These are phyloP conservation scores for Cutaneotrichosporon dermatis DNA, from an alignment of 1,284 basidiomycete genomes.

Conservation along the genomic window DNA sequence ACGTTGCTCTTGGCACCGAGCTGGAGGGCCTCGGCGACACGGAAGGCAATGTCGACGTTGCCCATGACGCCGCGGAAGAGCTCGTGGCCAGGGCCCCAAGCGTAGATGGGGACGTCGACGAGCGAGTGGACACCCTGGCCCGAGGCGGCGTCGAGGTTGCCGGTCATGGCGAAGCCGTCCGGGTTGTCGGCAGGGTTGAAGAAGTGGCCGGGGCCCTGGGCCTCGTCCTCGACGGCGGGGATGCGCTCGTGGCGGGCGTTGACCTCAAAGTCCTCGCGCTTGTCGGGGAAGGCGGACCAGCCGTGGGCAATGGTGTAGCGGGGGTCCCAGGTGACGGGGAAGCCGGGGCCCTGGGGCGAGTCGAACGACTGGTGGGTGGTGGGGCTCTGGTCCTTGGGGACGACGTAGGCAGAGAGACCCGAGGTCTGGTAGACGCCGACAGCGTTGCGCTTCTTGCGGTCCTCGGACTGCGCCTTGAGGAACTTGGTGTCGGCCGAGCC, in stretches of 20 bases:
- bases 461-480: slow-evolving; percentile 37
- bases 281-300: slow-evolving; percentile 44
- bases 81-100: slow-evolving; percentile 47
- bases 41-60: slow-evolving; percentile 45
- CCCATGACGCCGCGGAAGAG: slow-evolving; percentile 46
- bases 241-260: slow-evolving; percentile 38
- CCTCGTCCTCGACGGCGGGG: slow-evolving; percentile 32
- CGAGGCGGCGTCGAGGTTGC: slow-evolving; percentile 39
- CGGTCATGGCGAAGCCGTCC: slow-evolving; percentile 45
- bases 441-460: slow-evolving; percentile 46
- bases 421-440: slow-evolving; percentile 46
- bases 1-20: slow-evolving; percentile 39
- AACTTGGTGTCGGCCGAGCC: slow-evolving; percentile 47
- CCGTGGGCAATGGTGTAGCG: slow-evolving; percentile 48
- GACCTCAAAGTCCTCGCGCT: slow-evolving; percentile 40
- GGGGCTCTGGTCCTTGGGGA: slow-evolving; percentile 30
- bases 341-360: slow-evolving; percentile 36
- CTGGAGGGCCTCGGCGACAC: slow-evolving; percentile 43
- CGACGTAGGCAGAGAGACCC: slow-evolving; percentile 44
- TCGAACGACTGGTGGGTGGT: slow-evolving; percentile 38
- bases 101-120: slow-evolving; percentile 48
- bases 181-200: slow-evolving; percentile 47
- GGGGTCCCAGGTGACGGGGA: slow-evolving; percentile 50
- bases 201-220: slow-evolving; percentile 25
- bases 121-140: slow-evolving; percentile 48